Base-by-base conservation (phyloP, 805 yeast genomes). In the Zygosaccharomyces pseudorouxii region DNA sequence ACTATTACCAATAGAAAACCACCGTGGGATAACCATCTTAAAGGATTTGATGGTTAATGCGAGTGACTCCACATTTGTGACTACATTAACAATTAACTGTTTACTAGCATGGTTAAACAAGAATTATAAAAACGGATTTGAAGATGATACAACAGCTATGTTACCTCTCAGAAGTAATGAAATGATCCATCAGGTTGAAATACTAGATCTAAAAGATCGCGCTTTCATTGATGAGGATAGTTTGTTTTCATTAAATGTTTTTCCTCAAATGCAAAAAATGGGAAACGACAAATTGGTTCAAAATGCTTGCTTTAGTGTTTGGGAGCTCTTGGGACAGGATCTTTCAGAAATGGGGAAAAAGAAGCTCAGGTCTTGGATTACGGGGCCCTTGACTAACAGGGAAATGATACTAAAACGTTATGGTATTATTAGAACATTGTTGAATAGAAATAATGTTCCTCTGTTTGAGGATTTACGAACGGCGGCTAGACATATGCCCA, bases 331-430 rank as follows among this genome's bases (percentile, higher is more conserved):
- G 18, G 40, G 45, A 36, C 52, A 49, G 51, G 64, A 70, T 1
- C 55, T 55, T 23, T 59, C 75, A 0, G 58, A 57, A 8, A 46
- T 60, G 10, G 73, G 76, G 0, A 54, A 51, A 25, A 53, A 57
- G 20, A 52, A 64, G 1, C 42, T 75, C n/a, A 56, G 50, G 10
- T 51, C 62, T 1, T 71, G 73, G 71, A 53, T 75, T 9, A 29
- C 56, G 2, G 56, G 68, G 12, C 78, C 78, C 0, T 49, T 69
- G 3, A 52, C 62, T 1, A 57, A 64, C n/a, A 45, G 53, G 1
- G 50, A 53, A 1, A 20, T 47, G 5, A 67, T 75, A 3, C 54
- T 60, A 14, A 51, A 54, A 29, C 61, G 78, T 20, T 58, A 62
- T 2, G 50, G 62, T 2, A 55, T 66, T 0, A 57, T 73, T 1